Evolutionary conservation across 1,284 basidiomycete species (phyloP), one percentile per base, ranked within the genome.

Genomic region (Ganoderma lucidum): DNA sequence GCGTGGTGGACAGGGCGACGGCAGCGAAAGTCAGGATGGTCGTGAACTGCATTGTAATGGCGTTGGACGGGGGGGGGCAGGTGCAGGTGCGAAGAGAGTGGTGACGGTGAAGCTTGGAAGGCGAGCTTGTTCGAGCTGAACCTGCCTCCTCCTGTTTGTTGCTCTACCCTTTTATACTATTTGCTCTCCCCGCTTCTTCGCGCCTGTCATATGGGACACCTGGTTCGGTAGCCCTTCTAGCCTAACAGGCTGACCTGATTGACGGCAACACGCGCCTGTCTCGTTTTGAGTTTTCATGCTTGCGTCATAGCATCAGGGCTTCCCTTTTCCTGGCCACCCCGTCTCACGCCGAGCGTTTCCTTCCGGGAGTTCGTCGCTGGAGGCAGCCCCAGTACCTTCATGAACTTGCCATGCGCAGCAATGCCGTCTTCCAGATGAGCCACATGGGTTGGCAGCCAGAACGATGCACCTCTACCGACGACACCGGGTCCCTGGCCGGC

Each of bases 291-390:
- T 30, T 56, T 56, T 56, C 53, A 19, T 6, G 12, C 41, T 70
- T 73, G 71, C 69, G 70, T 69, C 71, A 69, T 72, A 68, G 14
- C 63, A 60, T 64, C 66, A 67, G 64, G 69, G 37, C 19, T 56
- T 23, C 12, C 71, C 69, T 35, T 58, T 62, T 64, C 35, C 12
- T 66, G 71, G 56, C 55, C 45, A 39, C 59, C 39, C 53, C 30
- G 23, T 65, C 71, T 63, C 69, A 73, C 71, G 65, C 51, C 60
- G 61, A 62, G 63, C 65, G 69, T 35, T 35, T 32, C 32, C 15
- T 14, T 56, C 32, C 30, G 30, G 53, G 17, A 5, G 30, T 32
- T 35, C 30, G 53, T 56, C 53, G 53, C 53, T 35, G 28, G 28
- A 56, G 53, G 53, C 17, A 32, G 30, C 17, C 28, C 53, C 14